A percentile compares a stretch with the other conserved stretches of the same genome.
phyloP scores from a whole-genome alignment of 163 green algal species.

The Scenedesmus sp. region DNA sequence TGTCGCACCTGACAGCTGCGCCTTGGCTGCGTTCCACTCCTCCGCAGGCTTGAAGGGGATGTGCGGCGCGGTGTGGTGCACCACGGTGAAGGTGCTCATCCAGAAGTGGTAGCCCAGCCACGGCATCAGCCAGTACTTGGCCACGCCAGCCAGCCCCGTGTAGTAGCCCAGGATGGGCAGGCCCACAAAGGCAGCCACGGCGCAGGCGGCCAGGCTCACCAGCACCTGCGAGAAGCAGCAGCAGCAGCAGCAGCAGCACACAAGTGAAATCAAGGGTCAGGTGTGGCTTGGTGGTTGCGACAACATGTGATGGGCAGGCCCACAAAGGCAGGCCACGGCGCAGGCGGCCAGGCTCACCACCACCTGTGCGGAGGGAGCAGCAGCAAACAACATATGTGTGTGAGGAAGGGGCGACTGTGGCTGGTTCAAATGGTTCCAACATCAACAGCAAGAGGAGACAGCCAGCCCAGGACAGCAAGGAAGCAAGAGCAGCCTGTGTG shows the following conservation, averaged over 20 bases:
- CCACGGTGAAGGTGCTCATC: slow-evolving; percentile 98
- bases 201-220: slow-evolving; percentile 82
- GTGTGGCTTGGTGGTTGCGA: not conserved
- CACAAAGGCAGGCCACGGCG: slow-evolving; percentile 80
- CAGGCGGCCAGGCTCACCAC: slow-evolving; percentile 85
- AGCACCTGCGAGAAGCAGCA: slow-evolving; percentile 67
- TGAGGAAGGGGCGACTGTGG: not conserved
- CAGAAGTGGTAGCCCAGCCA: slow-evolving; percentile 99
- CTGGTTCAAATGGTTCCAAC: too few species aligned
- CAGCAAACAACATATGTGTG: too few species aligned
- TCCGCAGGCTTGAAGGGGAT: slow-evolving; percentile 94
- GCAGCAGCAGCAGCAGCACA: not conserved
- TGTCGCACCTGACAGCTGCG: slow-evolving; percentile 34
- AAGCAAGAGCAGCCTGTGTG: too few species aligned
- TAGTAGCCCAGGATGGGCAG: slow-evolving; percentile 81
- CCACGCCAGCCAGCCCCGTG: slow-evolving; percentile 69
- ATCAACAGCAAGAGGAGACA: too few species aligned
- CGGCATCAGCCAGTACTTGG: slow-evolving; percentile 90
- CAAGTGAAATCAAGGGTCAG: not conserved
- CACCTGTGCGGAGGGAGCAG: slow-evolving; percentile 59
- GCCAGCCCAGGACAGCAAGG: too few species aligned
- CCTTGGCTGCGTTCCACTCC: slow-evolving; percentile 94
- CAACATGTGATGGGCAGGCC: slow-evolving; percentile 67
- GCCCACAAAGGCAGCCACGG: slow-evolving; percentile 81
- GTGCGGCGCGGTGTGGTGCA: slow-evolving; percentile 97